phyloP scores from a whole-genome alignment of 148 eudicot genomes.

The Gaultheria prostrata region DNA sequence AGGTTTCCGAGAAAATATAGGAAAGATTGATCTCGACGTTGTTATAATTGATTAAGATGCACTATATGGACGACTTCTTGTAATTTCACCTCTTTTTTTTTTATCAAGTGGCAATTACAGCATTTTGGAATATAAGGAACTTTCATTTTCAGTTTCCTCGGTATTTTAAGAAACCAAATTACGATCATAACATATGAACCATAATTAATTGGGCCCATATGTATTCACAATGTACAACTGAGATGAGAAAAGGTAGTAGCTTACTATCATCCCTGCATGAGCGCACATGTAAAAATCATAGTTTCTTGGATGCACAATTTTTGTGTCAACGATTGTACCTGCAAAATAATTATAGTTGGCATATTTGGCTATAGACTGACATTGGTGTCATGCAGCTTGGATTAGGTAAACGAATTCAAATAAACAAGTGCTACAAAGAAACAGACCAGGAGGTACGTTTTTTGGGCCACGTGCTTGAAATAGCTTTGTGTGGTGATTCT shows the following conservation, averaged over 20 bases:
- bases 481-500: slow-evolving; percentile 82
- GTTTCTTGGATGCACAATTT: slow-evolving; percentile 82
- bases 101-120: too few species aligned
- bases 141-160: background rate
- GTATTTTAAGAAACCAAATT: background rate
- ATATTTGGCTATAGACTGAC: background rate
- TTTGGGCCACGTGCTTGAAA: slow-evolving; percentile 59
- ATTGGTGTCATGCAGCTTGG: too few species aligned
- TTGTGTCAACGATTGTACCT: slow-evolving; percentile 91
- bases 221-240: too few species aligned
- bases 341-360: background rate
- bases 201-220: too few species aligned
- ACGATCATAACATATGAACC: too few species aligned
- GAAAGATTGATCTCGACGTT: background rate
- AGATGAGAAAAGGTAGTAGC: slow-evolving; percentile 19
- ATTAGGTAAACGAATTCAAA: too few species aligned
- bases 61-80: background rate
- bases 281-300: slow-evolving; percentile 94
- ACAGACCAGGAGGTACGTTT: slow-evolving; percentile 82
- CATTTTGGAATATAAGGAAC: background rate
- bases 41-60: background rate
- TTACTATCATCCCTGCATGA: slow-evolving; percentile 83
- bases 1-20: background rate
- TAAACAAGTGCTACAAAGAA: background rate
- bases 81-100: too few species aligned